These are phyloP conservation scores for Urostyla sp. DNA, from an alignment of 73 alveolate genomes.

Conservation along the genomic window DNA sequence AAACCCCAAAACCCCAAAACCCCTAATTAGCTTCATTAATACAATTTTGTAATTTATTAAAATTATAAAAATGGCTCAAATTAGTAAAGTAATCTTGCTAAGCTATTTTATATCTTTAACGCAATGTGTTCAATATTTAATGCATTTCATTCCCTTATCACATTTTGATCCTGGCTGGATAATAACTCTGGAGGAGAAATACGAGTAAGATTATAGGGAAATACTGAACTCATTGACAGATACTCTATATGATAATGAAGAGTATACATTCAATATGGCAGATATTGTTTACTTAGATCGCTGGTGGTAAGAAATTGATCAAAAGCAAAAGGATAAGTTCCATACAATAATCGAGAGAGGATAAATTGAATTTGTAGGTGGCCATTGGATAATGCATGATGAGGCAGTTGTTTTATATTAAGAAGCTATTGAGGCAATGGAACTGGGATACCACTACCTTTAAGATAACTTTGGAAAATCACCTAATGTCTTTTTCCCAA, in stretches of 20 bases:
- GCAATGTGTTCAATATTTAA: too few species aligned
- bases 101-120: too few species aligned
- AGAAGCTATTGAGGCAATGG: slow-evolving; percentile 70
- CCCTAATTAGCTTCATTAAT: too few species aligned
- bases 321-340: slow-evolving; percentile 39
- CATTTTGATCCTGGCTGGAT: slow-evolving; percentile 93
- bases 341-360: slow-evolving; percentile 67
- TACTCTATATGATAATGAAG: slow-evolving; percentile 21
- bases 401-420: slow-evolving; percentile 84
- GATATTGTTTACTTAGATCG: slow-evolving; percentile 72
- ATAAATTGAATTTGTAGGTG: slow-evolving; percentile 93
- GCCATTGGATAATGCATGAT: slow-evolving; percentile 94
- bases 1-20: too few species aligned
- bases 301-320: slow-evolving; percentile 65
- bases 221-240: slow-evolving; percentile 37
- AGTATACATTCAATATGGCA: slow-evolving; percentile 65
- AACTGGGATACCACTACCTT: slow-evolving; percentile 82
- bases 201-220: background rate
- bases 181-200: slow-evolving; percentile 77
- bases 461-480: slow-evolving; percentile 76
- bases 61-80: too few species aligned
- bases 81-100: too few species aligned
- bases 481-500: slow-evolving; percentile 87
- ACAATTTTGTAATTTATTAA: too few species aligned
- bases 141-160: slow-evolving; percentile 83